Percentiles rank a stretch among this genome's conserved stretches.
Conservation (phyloP, 1,284 basidiomycete genomes). For the Ceratobasidium sp. region DNA sequence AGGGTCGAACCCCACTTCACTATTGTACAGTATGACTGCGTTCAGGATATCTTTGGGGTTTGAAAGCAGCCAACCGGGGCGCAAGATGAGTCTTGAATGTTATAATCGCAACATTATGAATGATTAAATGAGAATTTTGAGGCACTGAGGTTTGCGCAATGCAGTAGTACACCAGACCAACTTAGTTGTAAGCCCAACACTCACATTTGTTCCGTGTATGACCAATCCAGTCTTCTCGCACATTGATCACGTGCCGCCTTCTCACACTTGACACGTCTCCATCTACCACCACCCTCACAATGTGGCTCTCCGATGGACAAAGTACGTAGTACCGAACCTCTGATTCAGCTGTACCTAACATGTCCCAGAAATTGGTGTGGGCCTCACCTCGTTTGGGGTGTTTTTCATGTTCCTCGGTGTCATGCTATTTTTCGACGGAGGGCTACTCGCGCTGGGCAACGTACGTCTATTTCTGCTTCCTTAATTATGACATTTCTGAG, state of each 20-base stretch:
- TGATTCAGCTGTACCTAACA: neutral
- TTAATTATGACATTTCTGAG: neutral
- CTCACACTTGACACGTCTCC: conserved; percentile 39
- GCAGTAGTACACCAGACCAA: too few species aligned
- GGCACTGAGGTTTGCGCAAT: too few species aligned
- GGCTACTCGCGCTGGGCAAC: conserved; percentile 96
- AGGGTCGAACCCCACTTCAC: too few species aligned
- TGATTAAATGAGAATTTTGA: too few species aligned
- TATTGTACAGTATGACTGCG: too few species aligned
- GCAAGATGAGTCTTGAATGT: too few species aligned
- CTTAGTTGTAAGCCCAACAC: too few species aligned
- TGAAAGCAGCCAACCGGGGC: too few species aligned
- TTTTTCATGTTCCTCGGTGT: conserved; percentile 97
- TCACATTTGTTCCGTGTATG: too few species aligned
- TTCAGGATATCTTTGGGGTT: too few species aligned
- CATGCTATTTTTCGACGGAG: conserved; percentile 96
- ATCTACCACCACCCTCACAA: conserved; percentile 37
- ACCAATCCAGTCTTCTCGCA: neutral
- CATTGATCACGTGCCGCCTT: conserved; percentile 1
- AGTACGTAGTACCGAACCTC: conserved; percentile 29
- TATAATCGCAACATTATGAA: too few species aligned
- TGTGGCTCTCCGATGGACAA: conserved; percentile 49
- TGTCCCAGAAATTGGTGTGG: conserved; percentile 88
- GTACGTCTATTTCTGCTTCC: conserved; percentile 60
- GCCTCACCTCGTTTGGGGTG: conserved; percentile 95